Conservation (phyloP, 768 basidiomycete genomes). For the Termitomyces sp. region DNA sequence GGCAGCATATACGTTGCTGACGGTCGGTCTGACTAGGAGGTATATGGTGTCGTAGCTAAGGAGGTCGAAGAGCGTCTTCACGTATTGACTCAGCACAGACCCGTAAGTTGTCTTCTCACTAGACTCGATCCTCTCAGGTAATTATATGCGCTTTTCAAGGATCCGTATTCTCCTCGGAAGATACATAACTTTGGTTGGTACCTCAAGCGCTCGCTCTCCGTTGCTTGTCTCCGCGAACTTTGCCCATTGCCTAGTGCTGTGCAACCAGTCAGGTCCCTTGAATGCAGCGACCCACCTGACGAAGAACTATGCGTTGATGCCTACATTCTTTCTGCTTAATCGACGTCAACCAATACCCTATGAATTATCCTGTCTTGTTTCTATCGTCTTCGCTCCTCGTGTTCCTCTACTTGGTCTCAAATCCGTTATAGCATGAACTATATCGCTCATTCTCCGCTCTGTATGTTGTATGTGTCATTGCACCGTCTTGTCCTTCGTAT, state of each 20-base stretch:
- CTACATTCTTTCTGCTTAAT: background rate
- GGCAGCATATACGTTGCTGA: background rate
- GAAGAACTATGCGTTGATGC: slow-evolving; percentile 3
- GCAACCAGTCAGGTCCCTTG: background rate
- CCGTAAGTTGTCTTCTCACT: slow-evolving; percentile 19
- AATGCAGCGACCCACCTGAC: background rate
- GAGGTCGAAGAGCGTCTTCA: slow-evolving; percentile 26
- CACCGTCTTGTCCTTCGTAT: background rate
- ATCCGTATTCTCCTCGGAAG: slow-evolving; percentile 30
- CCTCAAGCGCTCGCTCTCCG: slow-evolving; percentile 35
- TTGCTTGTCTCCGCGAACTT: slow-evolving; percentile 31
- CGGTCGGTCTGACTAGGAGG: slow-evolving; percentile 18
- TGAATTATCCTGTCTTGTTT: background rate
- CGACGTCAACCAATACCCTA: background rate
- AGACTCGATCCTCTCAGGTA: background rate
- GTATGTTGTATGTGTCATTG: background rate
- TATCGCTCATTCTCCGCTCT: background rate
- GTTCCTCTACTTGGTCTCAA: background rate
- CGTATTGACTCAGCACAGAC: slow-evolving; percentile 21
- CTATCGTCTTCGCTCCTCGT: background rate
- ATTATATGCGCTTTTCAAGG: slow-evolving; percentile 18
- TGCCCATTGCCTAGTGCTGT: slow-evolving; percentile 4
- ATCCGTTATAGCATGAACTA: background rate
- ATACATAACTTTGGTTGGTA: slow-evolving; percentile 34
- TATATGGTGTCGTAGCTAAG: slow-evolving; percentile 23